phyloP scores from a whole-genome alignment of 805 yeast species.

The Isabelozyma rhagii region DNA sequence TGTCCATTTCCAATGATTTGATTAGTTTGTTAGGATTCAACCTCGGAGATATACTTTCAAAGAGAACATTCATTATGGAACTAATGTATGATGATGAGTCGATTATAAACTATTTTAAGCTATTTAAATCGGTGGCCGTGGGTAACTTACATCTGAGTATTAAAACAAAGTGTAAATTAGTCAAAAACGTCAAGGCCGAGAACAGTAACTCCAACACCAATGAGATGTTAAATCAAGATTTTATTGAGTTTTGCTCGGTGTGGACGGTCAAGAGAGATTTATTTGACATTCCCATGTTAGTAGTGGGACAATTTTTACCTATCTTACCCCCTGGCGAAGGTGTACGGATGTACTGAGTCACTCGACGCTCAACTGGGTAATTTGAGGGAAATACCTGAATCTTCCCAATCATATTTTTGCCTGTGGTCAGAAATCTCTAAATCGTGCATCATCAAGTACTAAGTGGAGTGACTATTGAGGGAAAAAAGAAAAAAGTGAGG shows the following conservation, averaged over 20 bases:
- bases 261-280: conserved; percentile 85
- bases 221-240: conserved; percentile 13
- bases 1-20: conserved; percentile 73
- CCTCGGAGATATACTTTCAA: conserved; percentile 52
- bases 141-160: conserved; percentile 57
- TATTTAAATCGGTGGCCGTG: conserved; percentile 71
- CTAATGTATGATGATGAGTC: conserved; percentile 74
- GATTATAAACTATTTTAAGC: conserved; percentile 66
- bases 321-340: conserved; percentile 42
- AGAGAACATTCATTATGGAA: conserved; percentile 69
- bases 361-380: background rate
- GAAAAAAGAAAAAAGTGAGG: background rate
- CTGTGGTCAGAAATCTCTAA: too few species aligned
- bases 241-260: conserved; percentile 67
- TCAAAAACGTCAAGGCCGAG: conserved; percentile 24
- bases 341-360: conserved; percentile 25
- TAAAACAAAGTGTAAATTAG: conserved; percentile 48
- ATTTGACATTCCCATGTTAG: conserved; percentile 80
- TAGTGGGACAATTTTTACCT: conserved; percentile 79
- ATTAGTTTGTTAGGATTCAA: conserved; percentile 66
- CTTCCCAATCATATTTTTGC: too few species aligned
- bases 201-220: conserved; percentile 2
- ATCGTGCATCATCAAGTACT: background rate
- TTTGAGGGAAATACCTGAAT: background rate
- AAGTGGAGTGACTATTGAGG: background rate